Conservation (phyloP, 305 asterid genomes). For the Solanum hybrid region DNA sequence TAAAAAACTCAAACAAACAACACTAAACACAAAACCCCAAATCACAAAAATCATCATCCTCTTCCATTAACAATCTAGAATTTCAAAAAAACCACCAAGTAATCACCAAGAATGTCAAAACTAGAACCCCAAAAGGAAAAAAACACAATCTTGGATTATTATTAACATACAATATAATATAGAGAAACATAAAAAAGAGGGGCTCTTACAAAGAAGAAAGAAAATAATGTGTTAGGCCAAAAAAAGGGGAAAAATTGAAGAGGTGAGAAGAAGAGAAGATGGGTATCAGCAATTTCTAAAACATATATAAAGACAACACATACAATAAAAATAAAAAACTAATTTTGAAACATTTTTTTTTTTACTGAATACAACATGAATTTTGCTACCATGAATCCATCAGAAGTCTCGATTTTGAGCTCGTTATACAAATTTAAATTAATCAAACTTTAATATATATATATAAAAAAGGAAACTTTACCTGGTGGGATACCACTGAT, state of each 20-base stretch:
- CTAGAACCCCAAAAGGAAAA: neutral
- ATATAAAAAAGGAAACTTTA: too few species aligned
- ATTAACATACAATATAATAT: neutral
- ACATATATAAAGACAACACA: constrained; percentile 7
- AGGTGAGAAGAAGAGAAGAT: constrained; percentile 20
- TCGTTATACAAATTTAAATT: neutral
- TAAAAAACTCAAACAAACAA: constrained; percentile 7
- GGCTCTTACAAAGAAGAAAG: constrained; percentile 42
- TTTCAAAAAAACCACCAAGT: neutral
- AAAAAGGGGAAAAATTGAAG: constrained; percentile 35
- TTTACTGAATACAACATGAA: neutral
- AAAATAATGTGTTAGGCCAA: constrained; percentile 34
- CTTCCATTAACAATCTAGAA: constrained; percentile 23
- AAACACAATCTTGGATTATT: constrained; percentile 14
- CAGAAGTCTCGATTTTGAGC: neutral
- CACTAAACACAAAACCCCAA: constrained; percentile 32
- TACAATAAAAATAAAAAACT: neutral
- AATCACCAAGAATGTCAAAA: constrained; percentile 15
- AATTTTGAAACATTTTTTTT: neutral
- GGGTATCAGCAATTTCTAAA: constrained; percentile 23
- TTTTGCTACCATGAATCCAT: neutral
- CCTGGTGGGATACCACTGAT: constrained; percentile 15
- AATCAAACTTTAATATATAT: neutral
- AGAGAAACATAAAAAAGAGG: constrained; percentile 15
- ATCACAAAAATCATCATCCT: constrained; percentile 22